Conservation (phyloP, 495 filamentous ascomycete genomes). For the Xylaria flabelliformis region DNA sequence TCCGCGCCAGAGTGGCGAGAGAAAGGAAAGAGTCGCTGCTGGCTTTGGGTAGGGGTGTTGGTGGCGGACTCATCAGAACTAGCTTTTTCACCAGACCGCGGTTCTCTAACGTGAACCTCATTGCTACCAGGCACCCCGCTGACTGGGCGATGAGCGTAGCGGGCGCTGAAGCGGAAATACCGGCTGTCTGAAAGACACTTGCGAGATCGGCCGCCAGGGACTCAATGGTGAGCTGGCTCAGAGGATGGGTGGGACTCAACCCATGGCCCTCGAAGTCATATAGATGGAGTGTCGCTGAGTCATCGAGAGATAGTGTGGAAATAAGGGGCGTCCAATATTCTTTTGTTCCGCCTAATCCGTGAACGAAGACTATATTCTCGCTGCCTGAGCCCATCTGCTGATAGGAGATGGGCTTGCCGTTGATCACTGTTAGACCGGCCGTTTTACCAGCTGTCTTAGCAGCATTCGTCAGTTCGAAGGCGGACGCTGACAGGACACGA, state of each 20-base stretch:
- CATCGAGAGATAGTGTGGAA: conserved; percentile 31
- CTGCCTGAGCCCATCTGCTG: conserved; percentile 34
- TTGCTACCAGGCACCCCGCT: conserved; percentile 32
- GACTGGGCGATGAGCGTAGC: conserved; percentile 56
- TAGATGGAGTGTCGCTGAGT: conserved; percentile 44
- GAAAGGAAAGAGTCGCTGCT: neutral
- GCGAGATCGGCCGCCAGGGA: conserved; percentile 54
- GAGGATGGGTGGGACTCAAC: conserved; percentile 52
- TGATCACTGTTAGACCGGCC: conserved; percentile 49
- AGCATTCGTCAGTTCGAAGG: conserved; percentile 39
- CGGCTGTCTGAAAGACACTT: conserved; percentile 43
- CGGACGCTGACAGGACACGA: conserved; percentile 31
- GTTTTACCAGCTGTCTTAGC: conserved; percentile 37
- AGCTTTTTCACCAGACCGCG: conserved; percentile 48
- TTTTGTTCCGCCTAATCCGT: conserved; percentile 47
- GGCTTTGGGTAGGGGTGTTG: neutral
- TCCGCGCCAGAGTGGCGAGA: neutral
- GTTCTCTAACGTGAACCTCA: conserved; percentile 47
- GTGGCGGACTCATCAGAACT: conserved; percentile 48
- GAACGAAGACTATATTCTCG: conserved; percentile 56
- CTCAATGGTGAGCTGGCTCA: conserved; percentile 46
- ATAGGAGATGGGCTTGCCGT: conserved; percentile 52
- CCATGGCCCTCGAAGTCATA: conserved; percentile 65
- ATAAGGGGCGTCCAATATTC: conserved; percentile 50
- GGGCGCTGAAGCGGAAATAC: conserved; percentile 38